These are phyloP conservation scores for Crataegus laevigata DNA, from an alignment of 306 rosid species.

Conservation along the genomic window DNA sequence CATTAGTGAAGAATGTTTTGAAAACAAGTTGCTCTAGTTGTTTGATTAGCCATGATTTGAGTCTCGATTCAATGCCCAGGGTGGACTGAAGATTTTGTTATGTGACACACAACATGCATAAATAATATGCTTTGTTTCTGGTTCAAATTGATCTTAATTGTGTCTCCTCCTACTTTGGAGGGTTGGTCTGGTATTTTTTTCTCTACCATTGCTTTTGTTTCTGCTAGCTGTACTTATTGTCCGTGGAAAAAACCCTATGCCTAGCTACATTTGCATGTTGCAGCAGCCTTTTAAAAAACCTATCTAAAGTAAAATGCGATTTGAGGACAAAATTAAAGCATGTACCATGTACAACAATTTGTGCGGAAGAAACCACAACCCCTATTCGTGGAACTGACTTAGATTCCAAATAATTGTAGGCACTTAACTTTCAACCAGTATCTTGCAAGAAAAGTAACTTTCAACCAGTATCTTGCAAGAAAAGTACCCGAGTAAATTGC, in stretches of 20 bases:
- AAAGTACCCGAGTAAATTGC: background rate
- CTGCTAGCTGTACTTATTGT: background rate
- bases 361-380: slow-evolving; percentile 30
- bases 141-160: background rate
- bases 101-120: background rate
- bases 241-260: background rate
- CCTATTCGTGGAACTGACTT: slow-evolving; percentile 10
- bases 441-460: no score
- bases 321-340: background rate
- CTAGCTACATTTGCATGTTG: background rate
- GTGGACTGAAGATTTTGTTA: background rate
- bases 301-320: background rate
- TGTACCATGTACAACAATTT: slow-evolving; percentile 5
- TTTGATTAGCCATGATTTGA: background rate
- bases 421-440: slow-evolving; percentile 2
- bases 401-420: slow-evolving; percentile 30
- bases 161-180: slow-evolving; percentile 4
- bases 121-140: slow-evolving; percentile 6
- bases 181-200: background rate
- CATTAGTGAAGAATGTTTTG: background rate
- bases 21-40: background rate
- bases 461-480: background rate
- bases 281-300: background rate
- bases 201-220: background rate
- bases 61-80: background rate